Percentiles rank a stretch among this genome's conserved stretches.
phyloP scores from a whole-genome alignment of 768 basidiomycete species.

The Asterophora parasitica region DNA sequence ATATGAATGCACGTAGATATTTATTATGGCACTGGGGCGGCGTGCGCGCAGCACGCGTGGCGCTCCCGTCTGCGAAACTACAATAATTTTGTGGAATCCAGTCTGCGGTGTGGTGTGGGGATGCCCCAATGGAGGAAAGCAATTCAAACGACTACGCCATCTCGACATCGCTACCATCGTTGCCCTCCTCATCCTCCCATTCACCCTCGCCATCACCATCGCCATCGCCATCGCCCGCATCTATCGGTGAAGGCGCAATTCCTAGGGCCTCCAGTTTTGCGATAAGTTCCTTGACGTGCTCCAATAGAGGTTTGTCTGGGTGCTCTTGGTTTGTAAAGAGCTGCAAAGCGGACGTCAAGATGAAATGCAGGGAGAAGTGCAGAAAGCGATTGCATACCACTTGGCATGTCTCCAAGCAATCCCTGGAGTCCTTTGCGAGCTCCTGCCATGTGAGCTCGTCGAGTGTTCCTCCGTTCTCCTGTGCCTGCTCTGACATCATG shows the following conservation, averaged over 20 bases:
- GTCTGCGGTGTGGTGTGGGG: background rate
- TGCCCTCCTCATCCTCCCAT: conserved; percentile 60
- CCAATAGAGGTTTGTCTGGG: conserved; percentile 69
- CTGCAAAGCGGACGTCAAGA: conserved; percentile 29
- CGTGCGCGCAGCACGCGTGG: background rate
- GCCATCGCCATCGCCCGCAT: conserved; percentile 49
- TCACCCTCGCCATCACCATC: conserved; percentile 45
- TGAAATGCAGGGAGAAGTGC: background rate
- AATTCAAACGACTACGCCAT: conserved; percentile 36
- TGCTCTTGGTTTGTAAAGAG: conserved; percentile 68
- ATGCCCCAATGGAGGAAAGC: background rate
- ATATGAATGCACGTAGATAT: no score
- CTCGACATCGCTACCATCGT: conserved; percentile 56
- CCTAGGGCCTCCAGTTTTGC: conserved; percentile 62
- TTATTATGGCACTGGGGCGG: no score
- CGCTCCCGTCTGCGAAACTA: conserved; percentile 10
- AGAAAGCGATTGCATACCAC: conserved; percentile 43
- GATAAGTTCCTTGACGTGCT: conserved; percentile 73
- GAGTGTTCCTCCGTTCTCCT: conserved; percentile 46
- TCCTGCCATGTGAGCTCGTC: conserved; percentile 69
- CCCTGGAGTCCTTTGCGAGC: conserved; percentile 70
- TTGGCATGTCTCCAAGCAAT: conserved; percentile 81
- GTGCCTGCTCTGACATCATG: conserved; percentile 70
- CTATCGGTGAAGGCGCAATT: conserved; percentile 54
- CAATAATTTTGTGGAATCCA: conserved; percentile 26